Base-by-base conservation (phyloP, 495 filamentous ascomycete genomes). In the Penicillium subrubescens region DNA sequence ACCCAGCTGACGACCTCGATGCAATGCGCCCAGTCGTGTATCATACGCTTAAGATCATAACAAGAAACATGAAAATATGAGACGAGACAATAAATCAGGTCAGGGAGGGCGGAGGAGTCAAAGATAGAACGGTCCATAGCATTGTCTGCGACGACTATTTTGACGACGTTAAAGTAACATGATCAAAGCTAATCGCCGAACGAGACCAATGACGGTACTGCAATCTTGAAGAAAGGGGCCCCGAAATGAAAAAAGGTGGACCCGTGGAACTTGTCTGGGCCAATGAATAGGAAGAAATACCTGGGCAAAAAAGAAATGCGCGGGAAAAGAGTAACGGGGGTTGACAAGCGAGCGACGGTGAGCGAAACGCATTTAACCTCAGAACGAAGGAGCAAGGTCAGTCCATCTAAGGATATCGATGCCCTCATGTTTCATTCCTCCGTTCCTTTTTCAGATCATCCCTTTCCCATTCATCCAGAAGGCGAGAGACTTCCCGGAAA, bases 401-500 rank as follows among this genome's bases (percentile, higher is more conserved):
- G 64, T 48, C 63, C 23, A 37, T 43, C 43, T 53, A 43, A 15
- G 15, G 15, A 35, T 14, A 35, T 27, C 14, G 14, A 17, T 8
- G 14, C 11, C 11, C 27, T n/a, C 48, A 17, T 25, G 21, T 6
- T 33, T 66, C 62, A 66, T 11, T 15, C 23, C 46, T 74, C 29
- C 63, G 62, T 54, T 72, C 63, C 19, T 31, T 27, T 31, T 51
- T 37, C 37, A 75, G 54, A 3, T 55, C 65, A 46, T 70, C 66
- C n/a, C 51, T 73, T 55, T 80, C 79, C 82, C 82, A 84, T 53
- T 84, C 82, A 34, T 77, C 73, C 34, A 85, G 62, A 7, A 84
- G 64, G 5, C 80, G 70, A 4, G 81, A 78, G 0, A 85, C 80
- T 60, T 82, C 77, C 62, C 78, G 81, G 65, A 85, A 82, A 0